phyloP scores from a whole-genome alignment of 345 rosid genomes.

The Populus ilicifolia region DNA sequence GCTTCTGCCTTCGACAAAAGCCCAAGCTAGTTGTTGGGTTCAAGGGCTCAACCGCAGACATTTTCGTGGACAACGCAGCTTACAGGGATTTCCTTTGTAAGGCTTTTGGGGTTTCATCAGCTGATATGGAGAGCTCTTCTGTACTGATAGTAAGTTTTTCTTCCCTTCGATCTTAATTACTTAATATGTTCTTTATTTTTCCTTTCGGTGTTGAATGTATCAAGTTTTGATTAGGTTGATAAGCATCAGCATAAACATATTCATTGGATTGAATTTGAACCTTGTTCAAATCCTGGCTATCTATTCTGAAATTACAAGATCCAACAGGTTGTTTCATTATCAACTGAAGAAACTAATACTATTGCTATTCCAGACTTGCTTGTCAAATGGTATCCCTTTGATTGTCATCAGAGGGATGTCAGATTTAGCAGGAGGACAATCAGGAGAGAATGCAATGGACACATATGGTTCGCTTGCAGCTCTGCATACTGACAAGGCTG shows the following conservation, averaged over 20 bases:
- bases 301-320: too few species aligned
- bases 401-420: conserved; percentile 46
- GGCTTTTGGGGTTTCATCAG: conserved; percentile 40
- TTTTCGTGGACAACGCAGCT: conserved; percentile 50
- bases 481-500: conserved; percentile 37
- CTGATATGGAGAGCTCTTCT: conserved; percentile 53
- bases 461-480: conserved; percentile 45
- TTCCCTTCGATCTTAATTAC: not conserved
- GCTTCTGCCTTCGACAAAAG: conserved; percentile 35
- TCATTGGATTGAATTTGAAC: too few species aligned
- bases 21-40: conserved; percentile 47
- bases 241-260: too few species aligned
- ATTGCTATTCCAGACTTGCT: conserved; percentile 33
- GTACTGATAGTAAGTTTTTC: conserved; percentile 34
- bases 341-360: too few species aligned
- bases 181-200: not conserved
- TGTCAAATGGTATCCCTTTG: conserved; percentile 44
- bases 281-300: too few species aligned
- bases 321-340: too few species aligned
- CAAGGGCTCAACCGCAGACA: conserved; percentile 41
- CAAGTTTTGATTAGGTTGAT: not conserved
- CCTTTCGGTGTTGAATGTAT: not conserved
- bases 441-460: conserved; percentile 24
- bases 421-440: conserved; percentile 44
- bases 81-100: conserved; percentile 38